phyloP scores from a whole-genome alignment of 208 protist genomes.

The Crithidia sp. region DNA sequence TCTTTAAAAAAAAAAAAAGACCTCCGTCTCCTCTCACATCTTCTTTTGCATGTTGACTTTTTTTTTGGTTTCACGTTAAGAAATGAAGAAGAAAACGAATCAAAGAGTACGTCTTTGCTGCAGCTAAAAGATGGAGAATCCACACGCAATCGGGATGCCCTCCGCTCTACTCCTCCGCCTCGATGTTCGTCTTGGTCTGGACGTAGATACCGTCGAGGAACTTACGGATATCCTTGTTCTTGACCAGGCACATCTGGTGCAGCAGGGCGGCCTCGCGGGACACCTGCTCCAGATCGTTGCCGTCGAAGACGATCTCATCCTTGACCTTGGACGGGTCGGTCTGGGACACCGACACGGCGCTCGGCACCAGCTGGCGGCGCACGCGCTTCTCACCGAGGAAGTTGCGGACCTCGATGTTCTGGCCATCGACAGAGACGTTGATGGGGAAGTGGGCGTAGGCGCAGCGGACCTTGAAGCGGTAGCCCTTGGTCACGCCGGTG shows the following conservation, averaged over 20 bases:
- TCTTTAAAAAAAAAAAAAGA: background rate
- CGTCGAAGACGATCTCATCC: constrained; percentile 98
- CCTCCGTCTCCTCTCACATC: background rate
- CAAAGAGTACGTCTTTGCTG: background rate
- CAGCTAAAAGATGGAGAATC: background rate
- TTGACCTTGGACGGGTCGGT: constrained; percentile 93
- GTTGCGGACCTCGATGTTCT: constrained; percentile 98
- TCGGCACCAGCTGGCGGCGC: constrained; percentile 87
- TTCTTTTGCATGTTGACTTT: background rate
- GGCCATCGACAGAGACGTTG: constrained; percentile 94
- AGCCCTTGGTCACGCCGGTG: constrained; percentile 99
- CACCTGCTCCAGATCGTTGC: constrained; percentile 95
- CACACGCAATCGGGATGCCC: background rate
- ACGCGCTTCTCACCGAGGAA: constrained; percentile 99
- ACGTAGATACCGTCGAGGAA: constrained; percentile 99
- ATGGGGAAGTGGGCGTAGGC: constrained; percentile 99
- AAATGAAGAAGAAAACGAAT: constrained; percentile 19
- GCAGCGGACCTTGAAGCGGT: constrained; percentile 99
- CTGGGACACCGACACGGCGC: constrained; percentile 89
- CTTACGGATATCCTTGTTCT: constrained; percentile 99
- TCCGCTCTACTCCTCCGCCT: constrained; percentile 52
- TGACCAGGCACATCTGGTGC: constrained; percentile 95
- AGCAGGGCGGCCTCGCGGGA: constrained; percentile 95
- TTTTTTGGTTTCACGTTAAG: background rate
- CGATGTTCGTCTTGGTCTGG: constrained; percentile 93